Base-by-base conservation (phyloP, 208 protist species). In the Trypanosoma lewisi region DNA sequence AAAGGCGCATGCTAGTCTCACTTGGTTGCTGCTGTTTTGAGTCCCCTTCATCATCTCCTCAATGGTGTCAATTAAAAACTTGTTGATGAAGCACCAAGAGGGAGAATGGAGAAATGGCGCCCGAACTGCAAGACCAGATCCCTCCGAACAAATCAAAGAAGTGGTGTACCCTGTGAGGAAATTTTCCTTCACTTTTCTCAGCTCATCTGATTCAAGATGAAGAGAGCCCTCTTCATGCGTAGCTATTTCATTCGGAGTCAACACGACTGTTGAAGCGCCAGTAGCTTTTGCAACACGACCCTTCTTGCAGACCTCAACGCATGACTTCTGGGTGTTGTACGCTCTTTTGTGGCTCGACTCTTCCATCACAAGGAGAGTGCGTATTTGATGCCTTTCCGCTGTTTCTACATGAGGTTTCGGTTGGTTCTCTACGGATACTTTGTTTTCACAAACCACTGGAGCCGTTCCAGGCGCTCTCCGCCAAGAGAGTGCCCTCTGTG, bases 1-100 rank as follows among this genome's bases (percentile, higher is more conserved):
- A 52, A 63, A 39, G 28, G 57, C 57, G 52, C 57, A 50, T 12
- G 57, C 57, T 30, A 63, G 45, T 33, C 37, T 17, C 42, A 63
- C 41, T 36, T 63, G 23, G 25, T 39, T 41, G 21, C 16, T 17
- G 4, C 31, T 16, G 25, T 52, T 31, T 27, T 37, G 34, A n/a
- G 12, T n/a, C 34, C 36, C 44, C 17, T 34, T 11, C n/a, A 19
- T 12, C 16, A 36, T 4, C 6, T 37, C 30, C 1, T 23, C 45
- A 11, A 53, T 31, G 11, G 52, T 41, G 8, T 36, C 44, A 63
- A 23, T 1, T 17, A 53, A 16, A 63, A 63, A 14, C 52, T 63
- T 36, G 9, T 52, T 63, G n/a, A 63, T 4, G 3, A 63, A 27
- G 52, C 57, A 53, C 44, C 57, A 63, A 11, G 44, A 63, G 9